Evolutionary conservation across 108 stramenopile species (phyloP).

Genomic region (Schizochytrium sp.): DNA sequence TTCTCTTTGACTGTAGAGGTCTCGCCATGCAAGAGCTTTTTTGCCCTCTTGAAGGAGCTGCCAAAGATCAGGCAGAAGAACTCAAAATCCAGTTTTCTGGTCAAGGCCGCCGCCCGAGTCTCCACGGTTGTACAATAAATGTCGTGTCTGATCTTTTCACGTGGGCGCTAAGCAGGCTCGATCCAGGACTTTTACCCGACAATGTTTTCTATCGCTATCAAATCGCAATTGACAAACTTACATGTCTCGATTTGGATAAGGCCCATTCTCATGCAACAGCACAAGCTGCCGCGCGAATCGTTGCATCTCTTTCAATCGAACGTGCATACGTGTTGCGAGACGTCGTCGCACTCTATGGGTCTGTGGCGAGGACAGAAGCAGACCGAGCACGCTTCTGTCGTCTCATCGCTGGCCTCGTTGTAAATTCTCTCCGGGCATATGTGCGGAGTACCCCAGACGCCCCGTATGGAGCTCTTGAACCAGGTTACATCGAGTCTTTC

Average conservation of each 20-base stretch:
- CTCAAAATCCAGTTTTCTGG: neutral
- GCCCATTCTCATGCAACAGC: neutral
- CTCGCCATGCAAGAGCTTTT: neutral
- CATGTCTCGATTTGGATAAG: neutral
- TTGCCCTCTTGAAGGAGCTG: neutral
- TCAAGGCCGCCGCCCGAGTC: neutral
- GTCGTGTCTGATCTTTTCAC: neutral
- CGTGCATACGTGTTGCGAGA: neutral
- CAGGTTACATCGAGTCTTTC: neutral
- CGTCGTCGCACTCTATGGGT: neutral
- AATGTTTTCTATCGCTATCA: neutral
- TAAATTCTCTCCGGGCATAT: neutral
- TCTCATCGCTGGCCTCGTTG: neutral
- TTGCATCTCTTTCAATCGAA: neutral
- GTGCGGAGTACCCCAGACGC: neutral
- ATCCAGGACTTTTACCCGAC: neutral
- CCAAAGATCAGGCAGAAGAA: neutral
- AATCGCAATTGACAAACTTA: neutral
- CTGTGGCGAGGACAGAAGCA: neutral
- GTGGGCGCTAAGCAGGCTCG: neutral
- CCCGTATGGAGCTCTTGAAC: neutral
- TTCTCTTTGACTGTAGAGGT: too few relatives aligned
- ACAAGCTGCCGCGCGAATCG: neutral
- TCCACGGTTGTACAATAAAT: neutral
- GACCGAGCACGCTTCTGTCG: neutral